Conservation (phyloP, 73 alveolate genomes). For the Tetrahymena borealis region DNA sequence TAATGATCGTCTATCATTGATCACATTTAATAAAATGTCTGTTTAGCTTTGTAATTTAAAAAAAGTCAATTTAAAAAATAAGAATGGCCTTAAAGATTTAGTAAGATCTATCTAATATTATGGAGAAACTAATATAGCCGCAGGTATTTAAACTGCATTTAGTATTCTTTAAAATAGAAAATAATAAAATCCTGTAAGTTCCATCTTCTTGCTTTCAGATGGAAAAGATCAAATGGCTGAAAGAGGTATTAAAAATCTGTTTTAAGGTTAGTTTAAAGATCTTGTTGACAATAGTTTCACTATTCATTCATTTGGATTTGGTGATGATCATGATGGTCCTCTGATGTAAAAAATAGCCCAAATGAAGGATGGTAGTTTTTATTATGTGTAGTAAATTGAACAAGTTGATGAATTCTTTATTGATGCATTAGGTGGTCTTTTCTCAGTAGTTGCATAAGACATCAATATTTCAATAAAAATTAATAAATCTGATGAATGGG, state of each 20-base stretch:
- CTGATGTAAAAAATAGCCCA: slow-evolving; percentile 49
- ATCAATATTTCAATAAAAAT: no score
- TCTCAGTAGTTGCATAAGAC: slow-evolving; percentile 16
- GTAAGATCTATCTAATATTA: slow-evolving; percentile 18
- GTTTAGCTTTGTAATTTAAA: slow-evolving; percentile 28
- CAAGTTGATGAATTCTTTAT: slow-evolving; percentile 10
- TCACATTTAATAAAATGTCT: slow-evolving; percentile 47
- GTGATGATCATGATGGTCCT: slow-evolving; percentile 62
- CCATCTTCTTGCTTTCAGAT: slow-evolving; percentile 62
- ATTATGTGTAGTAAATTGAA: slow-evolving; percentile 19
- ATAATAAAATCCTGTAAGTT: slow-evolving; percentile 24
- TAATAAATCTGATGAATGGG: not conserved
- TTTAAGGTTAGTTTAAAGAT: no score
- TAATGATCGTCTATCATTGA: slow-evolving; percentile 50
- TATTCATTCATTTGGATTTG: slow-evolving; percentile 66
- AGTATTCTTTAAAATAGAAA: slow-evolving; percentile 38
- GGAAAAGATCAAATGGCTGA: slow-evolving; percentile 54
- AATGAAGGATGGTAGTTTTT: slow-evolving; percentile 55
- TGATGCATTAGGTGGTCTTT: slow-evolving; percentile 35
- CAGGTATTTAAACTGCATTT: slow-evolving; percentile 48
- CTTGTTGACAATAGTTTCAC: slow-evolving; percentile 21
- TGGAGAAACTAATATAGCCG: slow-evolving; percentile 59
- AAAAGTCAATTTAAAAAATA: slow-evolving; percentile 25
- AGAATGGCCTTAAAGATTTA: slow-evolving; percentile 12
- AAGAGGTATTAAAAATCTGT: slow-evolving; percentile 4